phyloP scores from a whole-genome alignment of 768 basidiomycete species.

The Boletus sensibilis region DNA sequence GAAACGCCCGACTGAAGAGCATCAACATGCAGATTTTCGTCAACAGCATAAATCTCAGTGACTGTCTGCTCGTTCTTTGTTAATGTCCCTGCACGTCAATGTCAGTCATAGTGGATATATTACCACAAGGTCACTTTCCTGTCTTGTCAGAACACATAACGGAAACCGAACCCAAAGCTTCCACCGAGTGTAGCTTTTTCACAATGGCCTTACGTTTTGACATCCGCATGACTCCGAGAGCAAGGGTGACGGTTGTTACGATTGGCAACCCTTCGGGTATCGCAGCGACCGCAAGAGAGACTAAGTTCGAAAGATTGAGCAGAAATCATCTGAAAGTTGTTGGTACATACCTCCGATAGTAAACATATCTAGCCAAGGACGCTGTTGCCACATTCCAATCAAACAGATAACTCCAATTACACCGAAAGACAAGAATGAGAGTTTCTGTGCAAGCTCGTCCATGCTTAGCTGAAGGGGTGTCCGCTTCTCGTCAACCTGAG shows the following conservation, averaged over 20 bases:
- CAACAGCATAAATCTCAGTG: constrained; percentile 82
- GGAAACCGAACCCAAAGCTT: constrained; percentile 91
- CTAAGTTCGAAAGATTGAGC: constrained; percentile 41
- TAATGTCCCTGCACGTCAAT: constrained; percentile 59
- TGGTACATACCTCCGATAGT: constrained; percentile 84
- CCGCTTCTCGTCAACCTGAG: constrained; percentile 76
- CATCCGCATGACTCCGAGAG: constrained; percentile 92
- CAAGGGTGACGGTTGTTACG: constrained; percentile 95
- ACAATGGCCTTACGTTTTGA: constrained; percentile 94
- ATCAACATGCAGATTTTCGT: constrained; percentile 73
- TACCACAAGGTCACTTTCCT: constrained; percentile 42
- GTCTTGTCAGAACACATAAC: constrained; percentile 99
- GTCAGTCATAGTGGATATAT: neutral
- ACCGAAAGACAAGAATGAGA: constrained; percentile 89
- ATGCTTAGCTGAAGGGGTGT: constrained; percentile 92
- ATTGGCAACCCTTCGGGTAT: constrained; percentile 97
- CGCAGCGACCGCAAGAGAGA: constrained; percentile 96
- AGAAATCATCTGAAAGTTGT: neutral
- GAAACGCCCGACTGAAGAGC: constrained; percentile 40
- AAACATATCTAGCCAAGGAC: constrained; percentile 97
- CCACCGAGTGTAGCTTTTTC: constrained; percentile 94
- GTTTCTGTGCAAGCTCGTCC: constrained; percentile 93
- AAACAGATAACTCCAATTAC: constrained; percentile 92
- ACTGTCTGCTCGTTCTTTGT: constrained; percentile 98
- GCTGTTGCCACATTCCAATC: constrained; percentile 80